A percentile compares a stretch with the other conserved stretches of the same genome.
phyloP scores from a whole-genome alignment of 225 moss, liverwort and hornwort genomes.

The Pseudoscleropodium purum region DNA sequence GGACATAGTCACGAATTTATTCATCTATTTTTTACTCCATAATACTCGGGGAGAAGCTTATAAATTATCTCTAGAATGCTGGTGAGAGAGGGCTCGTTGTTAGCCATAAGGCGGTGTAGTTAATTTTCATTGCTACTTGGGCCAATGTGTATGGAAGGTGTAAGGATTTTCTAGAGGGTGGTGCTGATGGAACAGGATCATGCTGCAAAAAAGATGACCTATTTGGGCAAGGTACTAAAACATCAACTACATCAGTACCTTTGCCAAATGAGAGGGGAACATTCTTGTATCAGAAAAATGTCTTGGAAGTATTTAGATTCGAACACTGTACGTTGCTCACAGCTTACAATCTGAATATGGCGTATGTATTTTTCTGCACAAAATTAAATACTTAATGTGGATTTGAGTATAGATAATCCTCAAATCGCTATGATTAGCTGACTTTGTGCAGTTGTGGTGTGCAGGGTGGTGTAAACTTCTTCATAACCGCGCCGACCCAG shows the following conservation, averaged over 20 bases:
- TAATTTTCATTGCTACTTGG: neutral
- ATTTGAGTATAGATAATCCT: neutral
- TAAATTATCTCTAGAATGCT: neutral
- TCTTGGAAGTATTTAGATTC: neutral
- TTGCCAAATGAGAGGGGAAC: neutral
- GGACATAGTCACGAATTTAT: neutral
- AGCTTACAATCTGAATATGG: neutral
- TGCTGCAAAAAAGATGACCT: constrained; percentile 85
- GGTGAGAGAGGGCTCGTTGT: neutral
- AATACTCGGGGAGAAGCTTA: neutral
- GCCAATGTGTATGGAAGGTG: constrained; percentile 40
- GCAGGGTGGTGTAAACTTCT: constrained; percentile 72
- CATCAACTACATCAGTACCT: neutral
- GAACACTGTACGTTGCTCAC: neutral
- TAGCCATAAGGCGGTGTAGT: neutral
- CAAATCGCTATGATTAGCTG: neutral
- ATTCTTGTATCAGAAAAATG: neutral
- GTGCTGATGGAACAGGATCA: constrained; percentile 69
- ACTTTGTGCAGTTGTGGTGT: neutral
- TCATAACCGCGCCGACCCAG: constrained; percentile 26
- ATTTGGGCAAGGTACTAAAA: constrained; percentile 56
- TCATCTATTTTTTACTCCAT: neutral
- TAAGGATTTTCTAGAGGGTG: constrained; percentile 76
- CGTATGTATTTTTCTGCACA: neutral
- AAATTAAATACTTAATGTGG: neutral